Conservation (phyloP, 805 yeast species). For the Metschnikowia lachancei region DNA sequence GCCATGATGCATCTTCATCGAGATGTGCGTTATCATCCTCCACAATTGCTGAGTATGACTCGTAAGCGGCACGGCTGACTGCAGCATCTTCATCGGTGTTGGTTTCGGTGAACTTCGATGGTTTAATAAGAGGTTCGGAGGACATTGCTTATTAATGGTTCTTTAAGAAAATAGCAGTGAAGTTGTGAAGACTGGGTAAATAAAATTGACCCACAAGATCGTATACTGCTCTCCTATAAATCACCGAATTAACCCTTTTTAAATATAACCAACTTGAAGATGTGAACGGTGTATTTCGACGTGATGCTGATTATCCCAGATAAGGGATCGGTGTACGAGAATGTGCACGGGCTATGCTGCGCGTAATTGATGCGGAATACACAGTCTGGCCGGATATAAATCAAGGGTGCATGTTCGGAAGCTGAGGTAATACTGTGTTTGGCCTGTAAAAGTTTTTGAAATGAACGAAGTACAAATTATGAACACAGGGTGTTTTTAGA, state of each 20-base stretch:
- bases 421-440: too few relatives aligned
- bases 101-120: slow-evolving; percentile 10
- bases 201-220: background rate
- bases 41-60: slow-evolving; percentile 42
- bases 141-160: background rate
- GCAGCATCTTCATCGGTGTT: slow-evolving; percentile 14
- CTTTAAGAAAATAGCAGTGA: background rate
- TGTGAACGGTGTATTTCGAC: background rate
- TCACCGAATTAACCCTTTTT: too few relatives aligned
- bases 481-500: too few relatives aligned
- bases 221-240: too few relatives aligned
- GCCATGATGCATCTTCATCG: slow-evolving; percentile 46
- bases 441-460: too few relatives aligned
- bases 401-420: too few relatives aligned
- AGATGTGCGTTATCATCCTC: slow-evolving; percentile 31
- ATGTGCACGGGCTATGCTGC: background rate
- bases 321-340: background rate
- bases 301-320: background rate
- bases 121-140: slow-evolving; percentile 3
- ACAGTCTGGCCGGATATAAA: background rate
- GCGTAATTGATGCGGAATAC: slow-evolving; percentile 1
- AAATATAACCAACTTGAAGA: background rate
- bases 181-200: background rate
- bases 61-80: slow-evolving; percentile 32
- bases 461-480: too few relatives aligned